phyloP scores from a whole-genome alignment of 257 asterid species.

The Plantago elongata region DNA sequence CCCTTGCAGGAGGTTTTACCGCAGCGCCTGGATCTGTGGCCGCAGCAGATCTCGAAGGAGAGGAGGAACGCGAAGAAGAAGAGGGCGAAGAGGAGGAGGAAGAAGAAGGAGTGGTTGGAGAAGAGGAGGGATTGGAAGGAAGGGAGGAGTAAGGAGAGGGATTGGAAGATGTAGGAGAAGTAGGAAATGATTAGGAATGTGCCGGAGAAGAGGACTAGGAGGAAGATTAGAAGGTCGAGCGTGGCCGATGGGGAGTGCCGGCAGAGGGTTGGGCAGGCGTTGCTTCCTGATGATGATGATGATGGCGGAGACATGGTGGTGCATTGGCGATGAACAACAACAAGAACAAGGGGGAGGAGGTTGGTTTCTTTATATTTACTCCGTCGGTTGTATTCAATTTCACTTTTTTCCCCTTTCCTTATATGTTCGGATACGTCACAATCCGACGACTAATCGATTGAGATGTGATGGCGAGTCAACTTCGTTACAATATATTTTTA shows the following conservation, averaged over 20 bases:
- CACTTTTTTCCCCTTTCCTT: too few relatives aligned
- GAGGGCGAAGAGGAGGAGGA: slow-evolving; percentile 32
- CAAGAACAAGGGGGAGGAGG: too few relatives aligned
- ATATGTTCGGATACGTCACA: too few relatives aligned
- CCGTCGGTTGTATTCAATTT: too few relatives aligned
- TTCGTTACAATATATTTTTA: too few relatives aligned
- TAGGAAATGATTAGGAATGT: slow-evolving; percentile 60
- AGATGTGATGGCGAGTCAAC: too few relatives aligned
- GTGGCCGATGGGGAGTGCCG: slow-evolving; percentile 77
- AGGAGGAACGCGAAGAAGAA: slow-evolving; percentile 33
- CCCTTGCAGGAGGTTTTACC: slow-evolving; percentile 61
- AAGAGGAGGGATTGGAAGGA: slow-evolving; percentile 27
- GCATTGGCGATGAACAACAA: too few relatives aligned
- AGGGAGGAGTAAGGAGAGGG: slow-evolving; percentile 60
- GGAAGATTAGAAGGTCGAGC: slow-evolving; percentile 74
- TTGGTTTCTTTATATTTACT: too few relatives aligned
- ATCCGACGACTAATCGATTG: too few relatives aligned
- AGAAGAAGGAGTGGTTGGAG: slow-evolving; percentile 32
- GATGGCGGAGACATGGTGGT: too few relatives aligned
- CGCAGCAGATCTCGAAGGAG: slow-evolving; percentile 44
- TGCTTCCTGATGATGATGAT: too few relatives aligned
- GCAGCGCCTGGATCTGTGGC: slow-evolving; percentile 63
- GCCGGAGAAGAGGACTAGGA: slow-evolving; percentile 74
- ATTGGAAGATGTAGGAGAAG: slow-evolving; percentile 61
- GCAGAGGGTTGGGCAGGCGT: slow-evolving; percentile 41